A percentile compares a stretch with the other conserved stretches of the same genome.
Evolutionary conservation across 2,329 filamentous ascomycete genomes (phyloP).

Genomic region (Curvularia lunata): DNA sequence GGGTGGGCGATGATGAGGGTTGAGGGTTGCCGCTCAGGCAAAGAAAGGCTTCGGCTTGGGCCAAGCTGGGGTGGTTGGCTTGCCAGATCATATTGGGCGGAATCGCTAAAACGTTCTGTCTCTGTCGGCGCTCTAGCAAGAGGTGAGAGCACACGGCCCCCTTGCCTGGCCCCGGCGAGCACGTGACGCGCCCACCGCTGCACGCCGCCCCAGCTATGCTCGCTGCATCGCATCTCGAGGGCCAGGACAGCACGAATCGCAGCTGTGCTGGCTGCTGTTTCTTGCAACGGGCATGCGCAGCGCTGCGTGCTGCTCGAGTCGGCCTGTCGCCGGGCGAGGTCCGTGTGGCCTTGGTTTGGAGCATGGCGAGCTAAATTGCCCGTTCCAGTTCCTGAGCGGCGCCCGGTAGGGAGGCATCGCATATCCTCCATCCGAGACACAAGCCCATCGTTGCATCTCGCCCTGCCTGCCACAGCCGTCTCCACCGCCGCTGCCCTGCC

Average conservation of each 20-base stretch:
- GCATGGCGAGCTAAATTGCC: constrained; percentile 18
- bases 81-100: constrained; percentile 19
- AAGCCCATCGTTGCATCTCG: neutral
- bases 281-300: neutral
- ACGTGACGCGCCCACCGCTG: neutral
- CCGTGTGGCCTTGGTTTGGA: constrained; percentile 15
- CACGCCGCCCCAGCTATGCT: too few species aligned
- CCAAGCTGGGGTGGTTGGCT: constrained; percentile 19
- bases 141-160: constrained; percentile 16
- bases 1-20: constrained; percentile 4
- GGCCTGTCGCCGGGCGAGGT: constrained; percentile 4
- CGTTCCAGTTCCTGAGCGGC: constrained; percentile 18
- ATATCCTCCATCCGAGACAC: constrained; percentile 12
- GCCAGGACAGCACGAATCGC: too few species aligned
- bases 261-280: neutral
- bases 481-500: neutral
- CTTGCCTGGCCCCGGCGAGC: constrained; percentile 5
- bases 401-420: constrained; percentile 18
- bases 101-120: constrained; percentile 21
- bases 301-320: neutral
- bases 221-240: too few species aligned
- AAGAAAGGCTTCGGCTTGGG: constrained; percentile 21
- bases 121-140: constrained; percentile 15
- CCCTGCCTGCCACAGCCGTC: neutral
- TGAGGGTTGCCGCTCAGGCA: constrained; percentile 14